Conservation (phyloP, 495 filamentous ascomycete genomes). For the Acidomyces sp. region DNA sequence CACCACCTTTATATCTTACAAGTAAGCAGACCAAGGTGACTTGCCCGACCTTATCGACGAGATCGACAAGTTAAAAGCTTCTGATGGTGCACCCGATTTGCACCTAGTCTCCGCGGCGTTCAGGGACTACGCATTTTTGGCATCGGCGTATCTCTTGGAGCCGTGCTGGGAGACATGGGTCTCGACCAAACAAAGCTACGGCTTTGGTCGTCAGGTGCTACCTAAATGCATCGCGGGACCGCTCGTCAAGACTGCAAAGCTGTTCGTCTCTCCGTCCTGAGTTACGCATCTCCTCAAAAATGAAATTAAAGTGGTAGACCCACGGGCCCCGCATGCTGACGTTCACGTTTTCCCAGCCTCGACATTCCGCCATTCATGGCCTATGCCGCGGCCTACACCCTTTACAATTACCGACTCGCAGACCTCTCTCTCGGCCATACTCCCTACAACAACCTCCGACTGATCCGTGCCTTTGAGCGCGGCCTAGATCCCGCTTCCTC, state of each 20-base stretch:
- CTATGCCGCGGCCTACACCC: conserved; percentile 79
- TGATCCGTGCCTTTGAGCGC: conserved; percentile 79
- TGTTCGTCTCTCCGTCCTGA: conserved; percentile 45
- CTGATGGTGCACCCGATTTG: conserved; percentile 40
- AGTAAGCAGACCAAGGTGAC: too few relatives aligned
- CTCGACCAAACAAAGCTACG: conserved; percentile 49
- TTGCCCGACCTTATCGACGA: conserved; percentile 61
- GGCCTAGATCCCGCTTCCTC: conserved; percentile 76
- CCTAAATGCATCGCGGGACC: conserved; percentile 59
- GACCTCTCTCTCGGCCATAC: conserved; percentile 48
- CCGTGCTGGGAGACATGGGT: conserved; percentile 72
- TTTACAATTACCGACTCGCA: conserved; percentile 73
- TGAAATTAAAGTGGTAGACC: neutral
- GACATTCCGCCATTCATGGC: conserved; percentile 86
- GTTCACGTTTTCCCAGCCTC: conserved; percentile 34
- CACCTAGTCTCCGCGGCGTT: conserved; percentile 71
- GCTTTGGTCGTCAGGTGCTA: conserved; percentile 56
- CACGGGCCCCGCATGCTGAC: too few relatives aligned
- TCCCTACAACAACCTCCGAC: conserved; percentile 63
- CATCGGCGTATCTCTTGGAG: conserved; percentile 81
- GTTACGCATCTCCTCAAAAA: neutral
- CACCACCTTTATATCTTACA: too few relatives aligned
- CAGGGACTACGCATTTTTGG: conserved; percentile 79
- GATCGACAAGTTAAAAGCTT: conserved; percentile 47
- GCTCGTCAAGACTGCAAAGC: conserved; percentile 60